These are phyloP conservation scores for Acaromyces ingoldii DNA, from an alignment of 1,284 basidiomycete species.

Conservation along the genomic window DNA sequence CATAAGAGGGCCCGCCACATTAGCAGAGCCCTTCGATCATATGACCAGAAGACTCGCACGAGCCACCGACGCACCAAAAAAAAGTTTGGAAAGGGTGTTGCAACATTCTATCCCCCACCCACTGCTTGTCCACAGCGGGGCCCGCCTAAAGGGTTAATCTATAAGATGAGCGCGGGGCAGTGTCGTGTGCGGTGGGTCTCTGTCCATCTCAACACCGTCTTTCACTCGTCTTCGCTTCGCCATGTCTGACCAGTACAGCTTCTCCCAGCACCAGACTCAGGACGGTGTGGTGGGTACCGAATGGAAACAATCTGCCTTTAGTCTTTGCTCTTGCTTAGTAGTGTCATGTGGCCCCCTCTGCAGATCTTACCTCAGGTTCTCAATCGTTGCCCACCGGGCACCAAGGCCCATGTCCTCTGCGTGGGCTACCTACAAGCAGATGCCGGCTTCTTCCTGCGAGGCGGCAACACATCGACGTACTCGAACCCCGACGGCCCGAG, in stretches of 20 bases:
- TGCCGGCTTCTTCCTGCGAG: slow-evolving; percentile 43
- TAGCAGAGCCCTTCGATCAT: too few species aligned
- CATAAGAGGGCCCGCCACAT: too few species aligned
- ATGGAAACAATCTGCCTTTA: neutral
- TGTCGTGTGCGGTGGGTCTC: too few species aligned
- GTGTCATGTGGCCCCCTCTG: neutral
- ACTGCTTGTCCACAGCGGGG: too few species aligned
- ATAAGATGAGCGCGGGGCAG: too few species aligned
- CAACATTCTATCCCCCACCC: too few species aligned
- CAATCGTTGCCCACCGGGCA: slow-evolving; percentile 34
- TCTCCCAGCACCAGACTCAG: slow-evolving; percentile 24
- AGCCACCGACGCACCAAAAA: too few species aligned
- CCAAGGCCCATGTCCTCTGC: slow-evolving; percentile 40
- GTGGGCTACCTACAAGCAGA: slow-evolving; percentile 42
- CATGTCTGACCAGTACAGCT: neutral
- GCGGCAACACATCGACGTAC: slow-evolving; percentile 31
- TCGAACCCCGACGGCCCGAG: slow-evolving; percentile 23
- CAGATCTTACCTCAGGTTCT: slow-evolving; percentile 24
- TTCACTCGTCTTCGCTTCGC: neutral
- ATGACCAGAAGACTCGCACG: too few species aligned
- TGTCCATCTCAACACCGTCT: neutral
- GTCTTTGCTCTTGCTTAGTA: too few species aligned
- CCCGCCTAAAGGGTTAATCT: too few species aligned
- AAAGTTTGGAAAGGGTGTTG: too few species aligned
- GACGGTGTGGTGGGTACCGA: slow-evolving; percentile 25